These are phyloP conservation scores for Clavispora asparagi DNA, from an alignment of 805 yeast genomes.

Conservation along the genomic window DNA sequence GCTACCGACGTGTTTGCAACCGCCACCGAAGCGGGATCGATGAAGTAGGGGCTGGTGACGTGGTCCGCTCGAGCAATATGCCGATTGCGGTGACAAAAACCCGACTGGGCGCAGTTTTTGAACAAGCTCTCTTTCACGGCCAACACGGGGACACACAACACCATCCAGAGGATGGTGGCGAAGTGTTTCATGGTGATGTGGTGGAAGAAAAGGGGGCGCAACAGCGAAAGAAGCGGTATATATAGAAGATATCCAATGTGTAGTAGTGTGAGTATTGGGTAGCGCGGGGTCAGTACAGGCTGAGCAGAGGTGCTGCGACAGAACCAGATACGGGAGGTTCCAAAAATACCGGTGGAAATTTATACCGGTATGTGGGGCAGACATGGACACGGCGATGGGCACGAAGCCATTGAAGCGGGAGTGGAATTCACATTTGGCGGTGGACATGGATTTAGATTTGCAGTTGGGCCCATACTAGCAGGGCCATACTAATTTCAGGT, in stretches of 20 bases:
- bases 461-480: too few species aligned
- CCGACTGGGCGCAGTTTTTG: constrained; percentile 73
- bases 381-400: too few species aligned
- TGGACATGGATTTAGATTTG: too few species aligned
- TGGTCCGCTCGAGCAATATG: constrained; percentile 44
- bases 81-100: constrained; percentile 79
- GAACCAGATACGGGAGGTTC: too few species aligned
- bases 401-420: too few species aligned
- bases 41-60: constrained; percentile 15
- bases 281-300: too few species aligned
- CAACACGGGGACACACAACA: constrained; percentile 5
- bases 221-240: background rate
- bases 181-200: background rate
- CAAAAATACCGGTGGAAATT: too few species aligned
- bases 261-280: background rate
- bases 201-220: background rate
- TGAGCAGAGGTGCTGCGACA: too few species aligned
- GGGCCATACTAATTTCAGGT: too few species aligned
- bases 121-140: constrained; percentile 62
- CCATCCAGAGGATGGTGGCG: background rate
- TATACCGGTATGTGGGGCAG: too few species aligned
- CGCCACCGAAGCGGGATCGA: constrained; percentile 17
- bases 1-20: constrained; percentile 25
- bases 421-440: too few species aligned
- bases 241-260: too few species aligned